These are phyloP conservation scores for Neonectria punicea DNA, from an alignment of 2,329 filamentous ascomycete species.

Conservation along the genomic window DNA sequence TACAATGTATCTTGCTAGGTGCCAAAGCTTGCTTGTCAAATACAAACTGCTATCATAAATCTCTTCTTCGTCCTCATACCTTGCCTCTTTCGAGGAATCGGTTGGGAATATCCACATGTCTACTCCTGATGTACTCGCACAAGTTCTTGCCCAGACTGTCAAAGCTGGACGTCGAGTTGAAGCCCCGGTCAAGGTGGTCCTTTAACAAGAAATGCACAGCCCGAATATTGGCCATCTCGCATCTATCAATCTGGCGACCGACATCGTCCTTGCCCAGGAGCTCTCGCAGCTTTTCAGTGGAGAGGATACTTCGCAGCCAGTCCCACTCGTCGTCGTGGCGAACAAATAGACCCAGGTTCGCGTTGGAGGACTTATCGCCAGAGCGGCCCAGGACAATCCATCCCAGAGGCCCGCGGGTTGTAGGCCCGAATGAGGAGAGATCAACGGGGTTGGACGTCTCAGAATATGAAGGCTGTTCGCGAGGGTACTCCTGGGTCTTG, in stretches of 20 bases:
- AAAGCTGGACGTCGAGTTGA: conserved; percentile 43
- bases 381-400: conserved; percentile 44
- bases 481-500: conserved; percentile 17
- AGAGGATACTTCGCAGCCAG: conserved; percentile 56
- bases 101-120: conserved; percentile 54
- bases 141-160: conserved; percentile 57
- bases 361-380: conserved; percentile 54
- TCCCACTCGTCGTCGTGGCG: conserved; percentile 55
- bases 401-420: conserved; percentile 41
- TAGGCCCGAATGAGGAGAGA: conserved; percentile 33
- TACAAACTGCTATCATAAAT: background rate
- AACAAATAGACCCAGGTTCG: conserved; percentile 57
- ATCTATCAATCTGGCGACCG: conserved; percentile 53
- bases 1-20: background rate
- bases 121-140: conserved; percentile 55
- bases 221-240: conserved; percentile 51
- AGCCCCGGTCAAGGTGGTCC: conserved; percentile 56
- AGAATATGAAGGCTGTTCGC: conserved; percentile 32
- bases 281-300: conserved; percentile 47
- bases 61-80: conserved; percentile 33
- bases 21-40: background rate
- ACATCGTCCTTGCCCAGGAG: conserved; percentile 50
- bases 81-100: conserved; percentile 53
- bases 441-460: conserved; percentile 31
- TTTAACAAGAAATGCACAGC: conserved; percentile 55